Percentiles rank a stretch among this genome's conserved stretches.
phyloP scores from a whole-genome alignment of 2,329 filamentous ascomycete genomes.

The Nemania bipapillata region DNA sequence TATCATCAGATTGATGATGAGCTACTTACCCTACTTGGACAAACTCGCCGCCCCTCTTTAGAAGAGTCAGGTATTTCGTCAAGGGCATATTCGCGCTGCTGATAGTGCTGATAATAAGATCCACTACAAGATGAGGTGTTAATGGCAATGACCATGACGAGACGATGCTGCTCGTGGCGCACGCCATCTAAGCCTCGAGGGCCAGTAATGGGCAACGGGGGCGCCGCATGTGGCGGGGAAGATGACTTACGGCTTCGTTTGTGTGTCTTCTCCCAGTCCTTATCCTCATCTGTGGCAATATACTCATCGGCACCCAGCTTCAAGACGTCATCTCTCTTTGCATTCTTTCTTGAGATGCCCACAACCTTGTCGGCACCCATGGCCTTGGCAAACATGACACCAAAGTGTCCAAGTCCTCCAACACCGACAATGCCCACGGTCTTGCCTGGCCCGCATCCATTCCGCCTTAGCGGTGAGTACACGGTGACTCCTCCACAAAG shows the following conservation, averaged over 20 bases:
- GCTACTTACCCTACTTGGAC: slow-evolving; percentile 68
- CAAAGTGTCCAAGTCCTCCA: slow-evolving; percentile 76
- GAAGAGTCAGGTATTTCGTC: slow-evolving; percentile 68
- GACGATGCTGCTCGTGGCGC: not conserved
- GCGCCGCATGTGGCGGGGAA: no score
- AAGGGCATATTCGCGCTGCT: slow-evolving; percentile 68
- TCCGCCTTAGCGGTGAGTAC: slow-evolving; percentile 70
- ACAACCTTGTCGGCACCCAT: slow-evolving; percentile 70
- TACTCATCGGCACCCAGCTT: slow-evolving; percentile 68
- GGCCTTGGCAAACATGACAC: slow-evolving; percentile 74
- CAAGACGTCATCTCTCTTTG: slow-evolving; percentile 66
- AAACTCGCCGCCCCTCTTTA: slow-evolving; percentile 69
- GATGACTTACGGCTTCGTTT: slow-evolving; percentile 50
- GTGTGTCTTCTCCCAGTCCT: slow-evolving; percentile 66
- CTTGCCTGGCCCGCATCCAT: slow-evolving; percentile 74
- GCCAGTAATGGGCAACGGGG: no score
- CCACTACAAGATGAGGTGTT: slow-evolving; percentile 51
- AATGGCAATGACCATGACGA: not conserved
- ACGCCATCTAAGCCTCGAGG: no score
- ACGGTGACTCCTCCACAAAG: slow-evolving; percentile 76
- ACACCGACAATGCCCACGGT: slow-evolving; percentile 74
- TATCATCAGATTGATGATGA: not conserved
- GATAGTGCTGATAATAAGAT: slow-evolving; percentile 70
- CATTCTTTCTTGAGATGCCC: slow-evolving; percentile 65
- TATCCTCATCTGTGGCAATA: slow-evolving; percentile 60